A percentile compares a stretch with the other conserved stretches of the same genome.
phyloP scores from a whole-genome alignment of 805 yeast species.

The Yarrowia sp. region DNA sequence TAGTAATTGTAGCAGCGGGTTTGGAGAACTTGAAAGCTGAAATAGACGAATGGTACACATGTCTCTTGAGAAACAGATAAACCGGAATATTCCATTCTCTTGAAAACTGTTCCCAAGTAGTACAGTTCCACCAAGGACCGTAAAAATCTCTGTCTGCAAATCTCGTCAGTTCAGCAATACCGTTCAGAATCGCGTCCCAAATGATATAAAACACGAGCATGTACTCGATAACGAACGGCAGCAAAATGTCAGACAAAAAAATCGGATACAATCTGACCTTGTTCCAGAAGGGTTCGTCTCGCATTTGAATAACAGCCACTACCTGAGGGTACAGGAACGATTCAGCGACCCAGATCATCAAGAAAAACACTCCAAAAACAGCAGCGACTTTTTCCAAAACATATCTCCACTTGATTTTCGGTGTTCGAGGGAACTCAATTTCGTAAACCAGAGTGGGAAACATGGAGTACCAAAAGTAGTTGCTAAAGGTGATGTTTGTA shows the following conservation, averaged over 20 bases:
- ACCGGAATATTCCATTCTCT: slow-evolving; percentile 95
- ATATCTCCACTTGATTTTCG: slow-evolving; percentile 64
- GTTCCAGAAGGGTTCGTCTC: slow-evolving; percentile 49
- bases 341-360: slow-evolving; percentile 81
- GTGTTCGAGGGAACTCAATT: slow-evolving; percentile 75
- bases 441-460: slow-evolving; percentile 78
- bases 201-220: slow-evolving; percentile 79
- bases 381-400: slow-evolving; percentile 70
- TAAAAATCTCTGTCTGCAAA: slow-evolving; percentile 93
- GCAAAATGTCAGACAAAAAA: slow-evolving; percentile 68
- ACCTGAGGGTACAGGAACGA: slow-evolving; percentile 72
- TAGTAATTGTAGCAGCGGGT: slow-evolving; percentile 63
- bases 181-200: slow-evolving; percentile 92
- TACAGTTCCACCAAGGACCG: slow-evolving; percentile 97
- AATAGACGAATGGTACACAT: slow-evolving; percentile 89
- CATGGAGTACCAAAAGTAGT: slow-evolving; percentile 78
- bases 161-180: slow-evolving; percentile 80
- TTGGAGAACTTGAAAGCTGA: slow-evolving; percentile 68
- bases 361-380: slow-evolving; percentile 77
- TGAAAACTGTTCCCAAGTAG: slow-evolving; percentile 90
- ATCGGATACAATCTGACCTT: slow-evolving; percentile 52
- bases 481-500: slow-evolving; percentile 56
- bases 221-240: slow-evolving; percentile 75
- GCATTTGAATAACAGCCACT: slow-evolving; percentile 53
- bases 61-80: slow-evolving; percentile 82